phyloP scores from a whole-genome alignment of 805 yeast genomes.

The Saturnispora serradocipensis region DNA sequence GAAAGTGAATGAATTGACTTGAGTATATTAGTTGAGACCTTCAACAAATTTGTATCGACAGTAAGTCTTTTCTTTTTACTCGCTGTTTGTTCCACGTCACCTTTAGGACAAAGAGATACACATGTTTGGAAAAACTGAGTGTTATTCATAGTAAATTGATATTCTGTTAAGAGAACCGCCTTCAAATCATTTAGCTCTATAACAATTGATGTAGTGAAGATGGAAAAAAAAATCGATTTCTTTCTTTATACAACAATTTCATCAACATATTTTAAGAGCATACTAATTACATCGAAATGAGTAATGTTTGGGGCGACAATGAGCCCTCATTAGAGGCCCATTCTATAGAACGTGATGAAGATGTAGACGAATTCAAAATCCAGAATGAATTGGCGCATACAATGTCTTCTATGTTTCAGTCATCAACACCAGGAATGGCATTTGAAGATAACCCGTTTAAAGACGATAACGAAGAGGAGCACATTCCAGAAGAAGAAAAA shows the following conservation, averaged over 20 bases:
- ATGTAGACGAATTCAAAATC: constrained; percentile 13
- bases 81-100: neutral
- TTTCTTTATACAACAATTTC: neutral
- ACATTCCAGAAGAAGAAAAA: constrained; percentile 6
- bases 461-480: constrained; percentile 14
- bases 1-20: constrained; percentile 2
- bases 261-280: neutral
- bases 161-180: too few relatives aligned
- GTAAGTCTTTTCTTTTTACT: neutral
- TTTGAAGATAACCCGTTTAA: constrained; percentile 8
- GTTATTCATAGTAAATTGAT: neutral
- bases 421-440: neutral
- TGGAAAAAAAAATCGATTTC: neutral
- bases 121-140: constrained; percentile 6
- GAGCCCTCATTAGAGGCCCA: neutral
- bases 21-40: neutral
- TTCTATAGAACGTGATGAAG: neutral
- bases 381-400: constrained; percentile 19
- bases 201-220: neutral
- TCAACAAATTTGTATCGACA: constrained; percentile 1
- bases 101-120: neutral
- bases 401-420: constrained; percentile 11
- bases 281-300: neutral
- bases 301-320: constrained; percentile 5
- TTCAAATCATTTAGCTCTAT: neutral